phyloP scores from a whole-genome alignment of 2,329 filamentous ascomycete genomes.

The Curvularia sp. region DNA sequence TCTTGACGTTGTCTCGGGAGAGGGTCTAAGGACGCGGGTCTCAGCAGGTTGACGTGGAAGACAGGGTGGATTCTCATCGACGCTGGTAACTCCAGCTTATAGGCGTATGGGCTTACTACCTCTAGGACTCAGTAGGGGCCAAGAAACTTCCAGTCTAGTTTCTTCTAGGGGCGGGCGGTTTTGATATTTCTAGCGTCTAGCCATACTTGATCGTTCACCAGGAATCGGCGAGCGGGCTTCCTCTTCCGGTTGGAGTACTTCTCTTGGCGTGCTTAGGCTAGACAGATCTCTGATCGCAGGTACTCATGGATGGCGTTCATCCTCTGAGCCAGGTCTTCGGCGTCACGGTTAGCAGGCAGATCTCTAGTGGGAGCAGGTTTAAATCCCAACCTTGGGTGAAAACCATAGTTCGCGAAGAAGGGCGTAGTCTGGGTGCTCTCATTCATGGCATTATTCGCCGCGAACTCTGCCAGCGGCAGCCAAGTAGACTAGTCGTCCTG shows the following conservation, averaged over 20 bases:
- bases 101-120: background rate
- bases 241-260: background rate
- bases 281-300: background rate
- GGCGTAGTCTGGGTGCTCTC: slow-evolving; percentile 8
- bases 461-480: slow-evolving; percentile 1
- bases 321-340: background rate
- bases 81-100: background rate
- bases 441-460: slow-evolving; percentile 2
- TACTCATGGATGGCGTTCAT: background rate
- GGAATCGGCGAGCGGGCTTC: background rate
- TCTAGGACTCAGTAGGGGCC: background rate
- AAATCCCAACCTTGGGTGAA: background rate
- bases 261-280: background rate
- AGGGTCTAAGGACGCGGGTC: background rate
- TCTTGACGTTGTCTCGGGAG: background rate
- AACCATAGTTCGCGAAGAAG: background rate
- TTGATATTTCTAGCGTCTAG: background rate
- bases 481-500: background rate
- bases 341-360: background rate
- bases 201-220: background rate
- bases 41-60: background rate
- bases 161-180: background rate
- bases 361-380: background rate
- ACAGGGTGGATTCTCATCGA: slow-evolving; percentile 4
- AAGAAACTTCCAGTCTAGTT: slow-evolving; percentile 1